Conservation (phyloP, 768 basidiomycete genomes). For the Scleroderma citrinum region DNA sequence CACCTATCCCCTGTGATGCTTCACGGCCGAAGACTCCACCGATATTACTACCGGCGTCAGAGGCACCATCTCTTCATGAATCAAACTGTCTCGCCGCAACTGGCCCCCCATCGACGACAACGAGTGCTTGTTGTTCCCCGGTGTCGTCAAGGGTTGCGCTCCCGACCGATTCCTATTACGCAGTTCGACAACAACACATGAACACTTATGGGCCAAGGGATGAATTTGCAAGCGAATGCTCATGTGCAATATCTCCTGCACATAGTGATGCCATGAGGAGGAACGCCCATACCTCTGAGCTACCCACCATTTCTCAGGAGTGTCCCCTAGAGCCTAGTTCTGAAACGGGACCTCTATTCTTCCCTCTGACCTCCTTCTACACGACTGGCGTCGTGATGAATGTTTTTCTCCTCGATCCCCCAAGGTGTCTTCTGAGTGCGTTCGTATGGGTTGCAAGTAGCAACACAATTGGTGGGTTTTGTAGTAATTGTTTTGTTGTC, state of each 20-base stretch:
- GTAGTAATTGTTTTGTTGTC: neutral
- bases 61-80: conserved; percentile 21
- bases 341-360: conserved; percentile 50
- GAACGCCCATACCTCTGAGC: neutral
- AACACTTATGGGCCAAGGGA: neutral
- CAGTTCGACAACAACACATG: conserved; percentile 13
- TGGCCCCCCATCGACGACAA: conserved; percentile 5
- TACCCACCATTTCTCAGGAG: conserved; percentile 7
- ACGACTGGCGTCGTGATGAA: conserved; percentile 71
- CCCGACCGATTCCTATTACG: conserved; percentile 14
- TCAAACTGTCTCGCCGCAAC: conserved; percentile 12
- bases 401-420: conserved; percentile 66
- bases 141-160: conserved; percentile 15
- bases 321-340: conserved; percentile 1
- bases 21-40: conserved; percentile 20
- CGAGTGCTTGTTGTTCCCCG: conserved; percentile 16
- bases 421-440: conserved; percentile 52
- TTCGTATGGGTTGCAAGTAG: conserved; percentile 60
- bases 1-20: conserved; percentile 10
- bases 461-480: conserved; percentile 26
- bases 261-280: no score
- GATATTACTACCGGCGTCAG: conserved; percentile 24
- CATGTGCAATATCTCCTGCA: neutral
- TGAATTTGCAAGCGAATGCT: neutral
- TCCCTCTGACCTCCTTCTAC: conserved; percentile 55